Conservation (phyloP, 2,329 filamentous ascomycete genomes). For the Cryphonectria radicalis region DNA sequence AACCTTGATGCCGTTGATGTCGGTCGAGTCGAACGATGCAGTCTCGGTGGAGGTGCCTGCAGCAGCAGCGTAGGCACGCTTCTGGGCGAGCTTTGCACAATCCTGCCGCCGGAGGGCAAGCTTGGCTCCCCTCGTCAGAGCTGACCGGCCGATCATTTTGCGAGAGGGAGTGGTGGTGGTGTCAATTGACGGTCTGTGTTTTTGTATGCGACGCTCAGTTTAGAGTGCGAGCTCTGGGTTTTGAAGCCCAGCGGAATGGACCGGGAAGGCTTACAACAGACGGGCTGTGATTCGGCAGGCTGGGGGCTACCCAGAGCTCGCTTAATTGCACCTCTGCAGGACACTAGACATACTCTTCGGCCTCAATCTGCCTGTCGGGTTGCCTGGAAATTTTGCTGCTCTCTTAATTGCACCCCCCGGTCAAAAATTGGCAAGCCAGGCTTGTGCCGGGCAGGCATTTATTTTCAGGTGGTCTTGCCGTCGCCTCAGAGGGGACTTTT, state of each 20-base stretch:
- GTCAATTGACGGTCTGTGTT: conserved; percentile 54
- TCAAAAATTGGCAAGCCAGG: background rate
- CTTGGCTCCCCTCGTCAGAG: conserved; percentile 62
- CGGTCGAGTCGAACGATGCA: conserved; percentile 85
- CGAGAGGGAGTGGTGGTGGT: conserved; percentile 55
- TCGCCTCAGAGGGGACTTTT: conserved; percentile 8
- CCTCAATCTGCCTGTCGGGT: background rate
- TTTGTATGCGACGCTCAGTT: conserved; percentile 34
- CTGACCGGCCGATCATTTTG: conserved; percentile 65
- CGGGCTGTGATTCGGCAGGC: conserved; percentile 26
- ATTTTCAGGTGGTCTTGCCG: conserved; percentile 7
- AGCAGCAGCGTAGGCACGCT: conserved; percentile 59
- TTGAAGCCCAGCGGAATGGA: conserved; percentile 27
- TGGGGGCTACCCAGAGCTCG: conserved; percentile 1
- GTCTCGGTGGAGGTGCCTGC: conserved; percentile 63
- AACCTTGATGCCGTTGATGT: conserved; percentile 87
- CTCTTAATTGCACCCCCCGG: background rate
- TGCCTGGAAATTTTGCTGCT: background rate
- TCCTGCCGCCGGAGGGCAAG: conserved; percentile 60
- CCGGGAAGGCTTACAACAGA: conserved; percentile 24
- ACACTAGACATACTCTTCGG: too few relatives aligned
- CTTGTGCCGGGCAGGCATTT: conserved; percentile 6
- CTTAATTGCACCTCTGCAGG: conserved; percentile 8
- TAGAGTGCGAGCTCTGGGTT: conserved; percentile 35
- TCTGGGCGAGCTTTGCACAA: conserved; percentile 58